These are phyloP conservation scores for Pestalotiopsis sp. DNA, from an alignment of 2,329 filamentous ascomycete genomes.

Conservation along the genomic window DNA sequence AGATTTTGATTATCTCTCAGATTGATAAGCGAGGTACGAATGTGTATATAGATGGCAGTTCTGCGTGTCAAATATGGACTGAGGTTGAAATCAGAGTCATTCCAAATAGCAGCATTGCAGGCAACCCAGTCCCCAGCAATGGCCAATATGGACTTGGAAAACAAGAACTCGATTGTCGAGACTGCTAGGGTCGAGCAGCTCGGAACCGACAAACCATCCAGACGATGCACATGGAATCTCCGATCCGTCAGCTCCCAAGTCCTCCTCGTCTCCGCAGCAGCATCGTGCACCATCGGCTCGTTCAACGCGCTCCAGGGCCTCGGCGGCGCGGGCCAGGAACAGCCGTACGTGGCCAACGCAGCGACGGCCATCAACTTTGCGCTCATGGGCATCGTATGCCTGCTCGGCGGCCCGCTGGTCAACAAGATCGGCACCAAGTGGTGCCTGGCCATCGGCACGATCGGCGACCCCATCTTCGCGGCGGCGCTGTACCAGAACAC, in stretches of 20 bases:
- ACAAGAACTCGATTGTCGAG: background rate
- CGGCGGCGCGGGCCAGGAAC: conserved; percentile 13
- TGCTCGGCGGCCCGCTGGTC: conserved; percentile 23
- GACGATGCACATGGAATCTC: background rate
- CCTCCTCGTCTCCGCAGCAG: background rate
- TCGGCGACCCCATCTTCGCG: conserved; percentile 27
- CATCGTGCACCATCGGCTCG: background rate
- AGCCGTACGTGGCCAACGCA: conserved; percentile 19
- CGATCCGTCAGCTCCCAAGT: background rate
- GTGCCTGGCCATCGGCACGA: conserved; percentile 27
- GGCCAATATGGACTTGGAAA: background rate
- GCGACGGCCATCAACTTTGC: conserved; percentile 29
- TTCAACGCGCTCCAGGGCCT: conserved; percentile 2
- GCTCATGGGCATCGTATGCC: conserved; percentile 28
- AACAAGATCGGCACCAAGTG: conserved; percentile 24
- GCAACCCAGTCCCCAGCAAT: background rate
- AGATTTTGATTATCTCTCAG: background rate
- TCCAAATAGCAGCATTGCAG: background rate
- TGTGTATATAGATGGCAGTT: background rate
- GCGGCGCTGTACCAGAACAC: conserved; percentile 31
- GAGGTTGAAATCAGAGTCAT: background rate
- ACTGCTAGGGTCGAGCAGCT: background rate
- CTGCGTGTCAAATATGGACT: background rate
- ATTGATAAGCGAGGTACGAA: background rate
- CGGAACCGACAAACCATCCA: background rate